These are phyloP conservation scores for Xerocomus amazonicus DNA, from an alignment of 1,284 basidiomycete genomes.

Conservation along the genomic window DNA sequence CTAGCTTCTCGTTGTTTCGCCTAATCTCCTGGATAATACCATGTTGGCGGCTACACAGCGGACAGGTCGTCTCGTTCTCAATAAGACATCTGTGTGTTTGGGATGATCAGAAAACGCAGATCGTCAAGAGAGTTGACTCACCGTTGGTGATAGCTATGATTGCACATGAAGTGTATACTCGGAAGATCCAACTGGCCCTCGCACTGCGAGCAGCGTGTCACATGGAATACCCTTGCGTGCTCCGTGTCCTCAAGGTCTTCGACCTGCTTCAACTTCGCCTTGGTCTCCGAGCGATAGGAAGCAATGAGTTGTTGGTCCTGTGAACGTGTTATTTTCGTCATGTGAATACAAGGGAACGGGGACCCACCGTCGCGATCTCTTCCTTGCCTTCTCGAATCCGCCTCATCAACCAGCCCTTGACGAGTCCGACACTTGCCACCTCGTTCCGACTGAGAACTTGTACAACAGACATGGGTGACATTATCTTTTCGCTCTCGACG, in stretches of 20 bases:
- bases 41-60: constrained; percentile 81
- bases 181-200: constrained; percentile 88
- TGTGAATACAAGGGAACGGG: background rate
- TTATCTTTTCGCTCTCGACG: constrained; percentile 76
- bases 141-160: constrained; percentile 95
- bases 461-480: constrained; percentile 86
- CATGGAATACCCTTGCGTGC: constrained; percentile 87
- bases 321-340: background rate
- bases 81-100: constrained; percentile 64
- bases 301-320: constrained; percentile 82
- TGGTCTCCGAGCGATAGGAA: constrained; percentile 85
- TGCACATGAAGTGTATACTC: constrained; percentile 96
- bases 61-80: constrained; percentile 87
- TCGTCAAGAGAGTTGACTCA: constrained; percentile 29
- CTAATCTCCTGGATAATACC: constrained; percentile 87
- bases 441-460: constrained; percentile 85
- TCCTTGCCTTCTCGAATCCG: constrained; percentile 70
- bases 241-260: constrained; percentile 73
- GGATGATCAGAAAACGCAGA: background rate
- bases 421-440: constrained; percentile 84
- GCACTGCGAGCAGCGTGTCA: constrained; percentile 88
- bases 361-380: constrained; percentile 77
- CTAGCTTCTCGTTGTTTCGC: constrained; percentile 77
- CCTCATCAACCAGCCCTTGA: constrained; percentile 84
- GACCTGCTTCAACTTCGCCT: constrained; percentile 79